Evolutionary conservation across 2,329 filamentous ascomycete species (phyloP).

Genomic region (Elsinoe arachidis): DNA sequence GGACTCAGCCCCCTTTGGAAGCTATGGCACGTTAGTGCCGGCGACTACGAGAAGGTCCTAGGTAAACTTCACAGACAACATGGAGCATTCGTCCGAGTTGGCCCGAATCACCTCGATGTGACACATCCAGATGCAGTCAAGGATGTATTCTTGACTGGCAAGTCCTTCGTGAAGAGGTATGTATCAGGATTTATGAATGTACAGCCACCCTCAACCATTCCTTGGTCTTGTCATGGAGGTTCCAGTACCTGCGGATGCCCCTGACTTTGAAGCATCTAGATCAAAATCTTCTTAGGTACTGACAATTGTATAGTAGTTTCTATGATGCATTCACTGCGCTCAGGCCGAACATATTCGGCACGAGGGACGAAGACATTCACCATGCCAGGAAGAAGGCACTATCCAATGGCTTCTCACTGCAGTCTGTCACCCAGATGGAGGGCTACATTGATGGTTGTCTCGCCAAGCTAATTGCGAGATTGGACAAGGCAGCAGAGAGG

Average conservation of each 20-base stretch:
- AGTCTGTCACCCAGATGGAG: slow-evolving; percentile 7
- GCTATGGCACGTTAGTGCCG: neutral
- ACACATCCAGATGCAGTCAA: neutral
- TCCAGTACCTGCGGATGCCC: neutral
- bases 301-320: neutral
- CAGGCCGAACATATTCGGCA: slow-evolving; percentile 7
- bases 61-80: neutral
- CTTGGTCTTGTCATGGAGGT: neutral
- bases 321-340: slow-evolving; percentile 10
- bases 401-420: slow-evolving; percentile 5
- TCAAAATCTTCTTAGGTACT: neutral
- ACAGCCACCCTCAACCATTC: neutral
- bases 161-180: slow-evolving; percentile 8
- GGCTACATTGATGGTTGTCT: neutral
- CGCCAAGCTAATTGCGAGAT: neutral
- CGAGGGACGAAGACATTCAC: slow-evolving; percentile 3
- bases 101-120: slow-evolving; percentile 3
- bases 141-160: neutral
- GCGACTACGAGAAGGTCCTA: neutral
- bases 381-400: slow-evolving; percentile 8
- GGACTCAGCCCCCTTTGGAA: slow-evolving; percentile 3
- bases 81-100: neutral
- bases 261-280: neutral
- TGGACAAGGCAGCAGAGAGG: neutral
- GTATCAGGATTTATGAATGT: neutral